Evolutionary conservation across 2,329 filamentous ascomycete species (phyloP), one percentile per base, ranked within the genome.

Genomic region (Cordyceps pruinosa): DNA sequence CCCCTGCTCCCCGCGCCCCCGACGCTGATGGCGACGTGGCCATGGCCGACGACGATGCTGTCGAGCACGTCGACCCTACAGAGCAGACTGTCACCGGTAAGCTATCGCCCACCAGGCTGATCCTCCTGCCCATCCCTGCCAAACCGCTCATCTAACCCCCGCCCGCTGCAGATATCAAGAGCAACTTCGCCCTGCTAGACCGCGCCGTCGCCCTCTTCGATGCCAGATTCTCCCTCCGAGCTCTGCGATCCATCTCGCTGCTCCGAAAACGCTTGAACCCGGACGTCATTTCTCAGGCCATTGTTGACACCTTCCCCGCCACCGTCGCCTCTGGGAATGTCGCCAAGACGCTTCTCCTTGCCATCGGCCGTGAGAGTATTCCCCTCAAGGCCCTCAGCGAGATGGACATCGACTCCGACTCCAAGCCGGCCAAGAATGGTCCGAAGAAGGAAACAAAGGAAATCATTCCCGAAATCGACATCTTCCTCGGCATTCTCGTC

Each of bases 131-230:
- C 30, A 26, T 61, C 60, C 37, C 60, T 52, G 21, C 30, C 9
- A 45, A 53, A 57, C 66, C 69, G 57, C 69, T 4, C 28, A 23
- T 3, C n/a, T 55, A 47, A 55, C n/a, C 17, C 60, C 39, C 48
- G 39, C 41, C 13, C 28, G 32, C 35, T 3, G 19, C 26, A 97
- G 94, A 97, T 73, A 96, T 99, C 77, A 94, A 92, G 76, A 87
- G 84, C 80, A 97, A 95, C 76, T 97, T 97, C 70, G 84, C 85
- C 53, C 82, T 99, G 63, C 82, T 99, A 68, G 92, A 97, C 69
- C 88, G 91, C 68, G 94, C 92, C 63, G 93, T 99, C 62, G 81
- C 86, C 63, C 85, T 95, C 66, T 99, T 97, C 73, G 94, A 99
- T 75, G 85, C 92, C 59, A 87, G 94, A 77, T 99, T 97, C 76